These are phyloP conservation scores for Lepraria neglecta DNA, from an alignment of 495 filamentous ascomycete species.

Conservation along the genomic window DNA sequence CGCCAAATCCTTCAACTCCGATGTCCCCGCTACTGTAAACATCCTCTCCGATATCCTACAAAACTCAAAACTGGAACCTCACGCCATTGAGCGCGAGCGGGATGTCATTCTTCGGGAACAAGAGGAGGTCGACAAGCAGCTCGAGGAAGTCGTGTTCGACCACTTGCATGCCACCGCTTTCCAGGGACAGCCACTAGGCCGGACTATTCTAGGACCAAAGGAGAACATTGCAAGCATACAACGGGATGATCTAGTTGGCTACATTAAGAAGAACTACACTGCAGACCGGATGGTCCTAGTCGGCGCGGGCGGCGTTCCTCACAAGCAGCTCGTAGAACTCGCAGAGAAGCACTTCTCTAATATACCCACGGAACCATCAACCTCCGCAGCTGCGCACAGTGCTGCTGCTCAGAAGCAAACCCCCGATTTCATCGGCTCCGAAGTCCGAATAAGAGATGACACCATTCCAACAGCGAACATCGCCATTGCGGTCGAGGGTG, in stretches of 20 bases:
- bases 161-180: slow-evolving; percentile 98
- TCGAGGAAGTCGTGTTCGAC: slow-evolving; percentile 99
- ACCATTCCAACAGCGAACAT: slow-evolving; percentile 94
- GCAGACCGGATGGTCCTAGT: slow-evolving; percentile 99
- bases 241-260: slow-evolving; percentile 79
- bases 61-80: slow-evolving; percentile 91
- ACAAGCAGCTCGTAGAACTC: slow-evolving; percentile 86
- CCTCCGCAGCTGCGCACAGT: slow-evolving; percentile 56
- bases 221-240: slow-evolving; percentile 97
- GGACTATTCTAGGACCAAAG: slow-evolving; percentile 94
- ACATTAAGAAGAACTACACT: slow-evolving; percentile 99
- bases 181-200: slow-evolving; percentile 90
- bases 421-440: slow-evolving; percentile 93
- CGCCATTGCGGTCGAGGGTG: slow-evolving; percentile 97
- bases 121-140: slow-evolving; percentile 99
- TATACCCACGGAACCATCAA: slow-evolving; percentile 66
- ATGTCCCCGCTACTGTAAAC: slow-evolving; percentile 90
- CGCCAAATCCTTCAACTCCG: slow-evolving; percentile 96
- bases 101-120: slow-evolving; percentile 98
- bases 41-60: slow-evolving; percentile 99
- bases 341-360: slow-evolving; percentile 91
- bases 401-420: slow-evolving; percentile 68
- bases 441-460: slow-evolving; percentile 91
- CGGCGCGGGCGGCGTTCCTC: slow-evolving; percentile 88
- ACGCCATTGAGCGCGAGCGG: slow-evolving; percentile 91